Conservation (phyloP, 768 basidiomycete genomes). For the Amanita subjunquillea region DNA sequence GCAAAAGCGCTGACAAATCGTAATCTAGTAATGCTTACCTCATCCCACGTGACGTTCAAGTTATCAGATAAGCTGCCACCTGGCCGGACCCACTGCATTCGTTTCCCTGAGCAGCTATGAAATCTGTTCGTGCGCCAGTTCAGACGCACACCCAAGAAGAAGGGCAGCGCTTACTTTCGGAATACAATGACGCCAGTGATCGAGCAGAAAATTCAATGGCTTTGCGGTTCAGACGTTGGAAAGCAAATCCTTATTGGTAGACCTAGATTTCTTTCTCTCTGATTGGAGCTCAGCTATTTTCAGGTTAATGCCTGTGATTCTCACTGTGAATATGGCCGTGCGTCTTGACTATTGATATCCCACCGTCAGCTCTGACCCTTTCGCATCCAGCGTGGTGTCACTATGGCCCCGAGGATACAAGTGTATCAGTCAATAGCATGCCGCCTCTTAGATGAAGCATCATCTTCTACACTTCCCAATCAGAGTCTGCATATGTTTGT, state of each 20-base stretch:
- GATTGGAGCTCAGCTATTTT: conserved; percentile 5
- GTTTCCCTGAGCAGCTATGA: background rate
- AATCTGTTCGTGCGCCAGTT: background rate
- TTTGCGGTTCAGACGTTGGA: conserved; percentile 15
- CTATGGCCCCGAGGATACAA: conserved; percentile 68
- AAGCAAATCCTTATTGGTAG: conserved; percentile 37
- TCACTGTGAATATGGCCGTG: conserved; percentile 59
- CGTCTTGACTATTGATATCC: conserved; percentile 4
- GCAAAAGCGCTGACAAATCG: too few species aligned
- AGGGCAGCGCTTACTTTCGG: background rate
- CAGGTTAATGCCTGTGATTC: conserved; percentile 67
- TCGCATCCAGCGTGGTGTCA: conserved; percentile 58
- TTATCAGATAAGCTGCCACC: conserved; percentile 5
- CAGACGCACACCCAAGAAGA: background rate
- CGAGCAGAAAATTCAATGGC: background rate
- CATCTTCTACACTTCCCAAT: conserved; percentile 11
- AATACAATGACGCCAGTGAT: background rate
- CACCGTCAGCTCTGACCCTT: conserved; percentile 5
- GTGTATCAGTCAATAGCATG: conserved; percentile 75
- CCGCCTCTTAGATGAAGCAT: conserved; percentile 28
- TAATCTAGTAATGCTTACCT: background rate
- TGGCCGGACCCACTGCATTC: background rate
- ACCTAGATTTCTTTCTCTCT: conserved; percentile 5
- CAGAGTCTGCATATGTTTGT: conserved; percentile 6
- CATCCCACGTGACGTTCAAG: background rate